phyloP scores from a whole-genome alignment of 768 basidiomycete species.

The Lentinus brumalis region DNA sequence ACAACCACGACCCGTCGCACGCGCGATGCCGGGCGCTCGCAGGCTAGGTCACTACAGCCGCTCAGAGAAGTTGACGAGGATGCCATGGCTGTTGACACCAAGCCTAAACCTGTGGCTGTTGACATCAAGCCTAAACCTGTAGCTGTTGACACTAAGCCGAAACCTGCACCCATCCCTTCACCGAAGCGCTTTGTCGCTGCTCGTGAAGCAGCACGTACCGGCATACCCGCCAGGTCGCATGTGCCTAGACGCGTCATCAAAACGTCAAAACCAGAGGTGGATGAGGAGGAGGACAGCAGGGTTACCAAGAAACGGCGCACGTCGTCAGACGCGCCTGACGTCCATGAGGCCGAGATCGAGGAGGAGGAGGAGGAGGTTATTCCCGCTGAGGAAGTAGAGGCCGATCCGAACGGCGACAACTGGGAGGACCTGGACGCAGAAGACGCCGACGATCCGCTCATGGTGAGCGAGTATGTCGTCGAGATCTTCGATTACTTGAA shows the following conservation, averaged over 20 bases:
- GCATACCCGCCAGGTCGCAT: constrained; percentile 17
- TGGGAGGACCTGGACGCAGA: constrained; percentile 96
- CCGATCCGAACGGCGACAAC: constrained; percentile 60
- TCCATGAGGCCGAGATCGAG: constrained; percentile 43
- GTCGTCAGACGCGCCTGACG: constrained; percentile 61
- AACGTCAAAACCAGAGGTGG: constrained; percentile 38
- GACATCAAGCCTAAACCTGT: constrained; percentile 39
- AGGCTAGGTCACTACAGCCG: constrained; percentile 17
- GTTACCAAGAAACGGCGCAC: constrained; percentile 77
- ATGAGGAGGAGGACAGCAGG: constrained; percentile 59
- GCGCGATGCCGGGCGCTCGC: constrained; percentile 31
- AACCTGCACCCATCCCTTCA: constrained; percentile 26
- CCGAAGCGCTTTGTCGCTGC: constrained; percentile 31
- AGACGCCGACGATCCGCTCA: constrained; percentile 90
- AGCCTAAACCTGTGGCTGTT: constrained; percentile 40
- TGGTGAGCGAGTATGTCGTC: constrained; percentile 95
- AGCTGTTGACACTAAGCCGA: constrained; percentile 36
- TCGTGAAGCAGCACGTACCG: constrained; percentile 20
- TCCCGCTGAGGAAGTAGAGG: constrained; percentile 39
- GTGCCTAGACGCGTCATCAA: constrained; percentile 14
- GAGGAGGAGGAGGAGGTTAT: constrained; percentile 33
- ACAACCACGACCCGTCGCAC: constrained; percentile 28
- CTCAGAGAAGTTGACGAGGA: constrained; percentile 50
- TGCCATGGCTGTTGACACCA: constrained; percentile 45
- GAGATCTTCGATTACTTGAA: constrained; percentile 95